Base-by-base conservation (phyloP, 2,329 filamentous ascomycete species). In the Xylariaceae sp. region DNA sequence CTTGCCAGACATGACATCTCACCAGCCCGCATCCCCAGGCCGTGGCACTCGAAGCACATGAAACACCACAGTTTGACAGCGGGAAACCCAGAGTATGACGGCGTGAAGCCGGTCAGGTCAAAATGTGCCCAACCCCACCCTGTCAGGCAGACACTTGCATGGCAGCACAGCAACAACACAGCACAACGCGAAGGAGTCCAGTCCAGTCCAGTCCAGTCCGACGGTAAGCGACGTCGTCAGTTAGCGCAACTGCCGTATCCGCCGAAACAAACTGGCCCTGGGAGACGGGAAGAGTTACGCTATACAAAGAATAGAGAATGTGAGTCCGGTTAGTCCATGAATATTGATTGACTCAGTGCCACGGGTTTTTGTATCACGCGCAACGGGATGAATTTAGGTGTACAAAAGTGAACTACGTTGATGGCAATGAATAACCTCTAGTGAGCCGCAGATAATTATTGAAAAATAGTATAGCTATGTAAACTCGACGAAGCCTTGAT, bases 151-250 rank as follows among this genome's bases (percentile, higher is more conserved):
- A 43, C 45, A 46, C 21, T n/a, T 44, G 34, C 19, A 33, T 37
- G 45, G 36, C 39, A 41, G 17, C 39, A 49, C 31, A 16, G 36
- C 29, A 40, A 46, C 21, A 16, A 12, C 19, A 55, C 16, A 9
- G 37, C 36, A 14, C 34, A 31, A 23, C 3, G 16, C 23, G 24
- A n/a, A n/a, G n/a, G n/a, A n/a, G n/a, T n/a, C n/a, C n/a, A n/a
- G n/a, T n/a, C n/a, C n/a, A n/a, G n/a, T n/a, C n/a, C n/a, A 43
- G 23, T 11, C 24, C 4, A 16, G 21, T 26, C 47, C 43, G 47
- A 56, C 19, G 8, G 41, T 45, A 48, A 48, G 36, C 46, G 47
- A 28, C 23, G 24, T 24, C 34, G 5, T 19, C 34, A 47, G 24
- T n/a, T n/a, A n/a, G n/a, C 21, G 19, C n/a, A 36, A 39, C 29